Evolutionary conservation across 306 rosid species (phyloP), one percentile per base, ranked within the genome.

Genomic region (Citrullus amarus): DNA sequence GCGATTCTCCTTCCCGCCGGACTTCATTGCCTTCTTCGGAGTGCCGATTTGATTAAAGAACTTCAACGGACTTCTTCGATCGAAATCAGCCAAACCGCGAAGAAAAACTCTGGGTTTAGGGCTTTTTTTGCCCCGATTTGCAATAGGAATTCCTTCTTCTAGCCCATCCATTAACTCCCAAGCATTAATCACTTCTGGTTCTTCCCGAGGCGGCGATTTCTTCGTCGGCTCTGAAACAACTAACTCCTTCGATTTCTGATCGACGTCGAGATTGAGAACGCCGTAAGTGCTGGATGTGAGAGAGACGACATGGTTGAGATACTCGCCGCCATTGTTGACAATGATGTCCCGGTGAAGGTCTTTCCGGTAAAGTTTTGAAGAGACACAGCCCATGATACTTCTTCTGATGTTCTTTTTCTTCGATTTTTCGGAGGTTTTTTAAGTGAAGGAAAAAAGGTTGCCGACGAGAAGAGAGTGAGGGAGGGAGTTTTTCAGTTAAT

Each of bases 141-240:
- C 78, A 28, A 85, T 69, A 34, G 96, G 92, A 1, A 83, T 78
- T 60, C 84, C 97, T 13, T 92, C 99, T 86, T 96, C 99, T 3
- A 96, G 91, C 32, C 86, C 99, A 56, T 96, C 97, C 99, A 96
- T 96, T 76, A 96, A 92, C 84, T 96, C 99, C 98, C 99, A 96
- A 28, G 96, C 87, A 43, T 92, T 92, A 80, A 92, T 92, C 2
- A 91, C 86, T 70, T 96, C 98, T 9, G 87, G 86, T 28, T 80
- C 86, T 51, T 87, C 82, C 4, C 61, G 84, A 14, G 75, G 75
- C 0, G 93, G 85, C 1, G 88, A 86, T 7, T 55, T 50, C 79
- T 68, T 84, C 4, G 13, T 43, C 5, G 81, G 41, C 77, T 87
- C 92, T 4, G 93, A 9, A 7, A 59, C 69, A 7, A 59, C 69